A percentile compares a stretch with the other conserved stretches of the same genome.
Evolutionary conservation across 805 yeast genomes (phyloP).

Genomic region (Tetrapisispora arboricola): DNA sequence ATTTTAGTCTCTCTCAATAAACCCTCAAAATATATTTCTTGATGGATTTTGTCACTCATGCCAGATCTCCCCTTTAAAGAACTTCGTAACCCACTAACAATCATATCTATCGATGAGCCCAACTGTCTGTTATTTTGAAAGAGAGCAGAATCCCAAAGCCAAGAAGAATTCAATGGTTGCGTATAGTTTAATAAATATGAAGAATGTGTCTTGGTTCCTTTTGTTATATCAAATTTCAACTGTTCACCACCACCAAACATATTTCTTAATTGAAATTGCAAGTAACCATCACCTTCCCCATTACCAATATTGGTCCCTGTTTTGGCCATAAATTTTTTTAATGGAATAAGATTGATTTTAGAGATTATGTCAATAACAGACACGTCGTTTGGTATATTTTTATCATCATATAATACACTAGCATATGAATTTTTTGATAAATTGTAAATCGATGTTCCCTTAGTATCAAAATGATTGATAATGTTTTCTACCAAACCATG

Average conservation of each 20-base stretch:
- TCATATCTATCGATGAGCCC: conserved; percentile 46
- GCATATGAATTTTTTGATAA: background rate
- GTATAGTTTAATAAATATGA: conserved; percentile 44
- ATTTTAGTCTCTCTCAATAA: conserved; percentile 23
- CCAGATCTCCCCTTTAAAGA: conserved; percentile 17
- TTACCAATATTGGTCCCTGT: conserved; percentile 96
- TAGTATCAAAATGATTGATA: conserved; percentile 12
- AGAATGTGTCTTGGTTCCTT: conserved; percentile 51
- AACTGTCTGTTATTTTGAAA: conserved; percentile 43
- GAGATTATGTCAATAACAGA: conserved; percentile 25
- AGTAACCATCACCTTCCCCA: conserved; percentile 89
- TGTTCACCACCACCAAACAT: conserved; percentile 62
- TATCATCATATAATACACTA: background rate
- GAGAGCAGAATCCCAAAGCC: conserved; percentile 44
- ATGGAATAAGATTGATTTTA: conserved; percentile 35
- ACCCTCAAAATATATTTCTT: conserved; percentile 38
- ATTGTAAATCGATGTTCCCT: background rate
- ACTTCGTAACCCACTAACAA: conserved; percentile 31
- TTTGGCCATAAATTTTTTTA: conserved; percentile 65
- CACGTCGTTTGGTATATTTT: conserved; percentile 3
- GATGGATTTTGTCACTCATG: conserved; percentile 28
- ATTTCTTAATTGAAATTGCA: conserved; percentile 55
- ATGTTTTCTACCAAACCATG: conserved; percentile 21
- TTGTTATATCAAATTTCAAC: conserved; percentile 43
- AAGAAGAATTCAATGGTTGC: conserved; percentile 40